Percentiles rank a stretch among this genome's conserved stretches.
phyloP scores from a whole-genome alignment of 768 basidiomycete genomes.

The Pseudohyphozyma bogoriensis region DNA sequence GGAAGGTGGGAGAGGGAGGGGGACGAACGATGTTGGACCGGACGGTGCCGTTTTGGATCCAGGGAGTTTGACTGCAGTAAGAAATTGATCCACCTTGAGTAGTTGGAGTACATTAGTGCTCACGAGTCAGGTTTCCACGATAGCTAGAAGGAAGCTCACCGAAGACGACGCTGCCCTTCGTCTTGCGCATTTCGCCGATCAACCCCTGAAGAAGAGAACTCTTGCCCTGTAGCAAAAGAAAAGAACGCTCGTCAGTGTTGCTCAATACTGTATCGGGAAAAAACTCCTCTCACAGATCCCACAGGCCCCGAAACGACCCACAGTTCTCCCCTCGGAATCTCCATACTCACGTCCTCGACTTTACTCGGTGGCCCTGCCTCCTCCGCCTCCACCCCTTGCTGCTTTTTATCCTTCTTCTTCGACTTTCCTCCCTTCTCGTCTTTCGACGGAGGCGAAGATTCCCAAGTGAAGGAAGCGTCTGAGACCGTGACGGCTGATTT shows the following conservation, averaged over 20 bases:
- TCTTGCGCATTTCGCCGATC: conserved; percentile 73
- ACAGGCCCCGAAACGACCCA: conserved; percentile 76
- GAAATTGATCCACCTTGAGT: not conserved
- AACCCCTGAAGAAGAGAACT: conserved; percentile 60
- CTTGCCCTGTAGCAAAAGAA: no score
- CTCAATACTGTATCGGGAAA: no score
- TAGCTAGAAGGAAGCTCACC: conserved; percentile 41
- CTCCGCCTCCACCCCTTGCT: not conserved
- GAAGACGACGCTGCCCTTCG: conserved; percentile 56
- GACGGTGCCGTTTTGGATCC: conserved; percentile 75
- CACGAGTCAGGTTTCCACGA: not conserved
- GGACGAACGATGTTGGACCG: conserved; percentile 62
- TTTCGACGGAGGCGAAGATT: conserved; percentile 10
- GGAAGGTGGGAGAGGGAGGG: no score
- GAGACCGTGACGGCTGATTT: not conserved
- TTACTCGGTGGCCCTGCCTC: conserved; percentile 41
- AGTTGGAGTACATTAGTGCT: not conserved
- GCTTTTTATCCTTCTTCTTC: not conserved
- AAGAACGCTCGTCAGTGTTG: no score
- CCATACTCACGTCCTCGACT: conserved; percentile 53
- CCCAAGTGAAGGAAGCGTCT: conserved; percentile 18
- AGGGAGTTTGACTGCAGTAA: conserved; percentile 42
- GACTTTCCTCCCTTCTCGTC: not conserved
- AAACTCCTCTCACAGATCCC: no score
- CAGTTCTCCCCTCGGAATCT: conserved; percentile 63